phyloP scores from a whole-genome alignment of 139 green algal genomes.

The Chlamydomonas urium region DNA sequence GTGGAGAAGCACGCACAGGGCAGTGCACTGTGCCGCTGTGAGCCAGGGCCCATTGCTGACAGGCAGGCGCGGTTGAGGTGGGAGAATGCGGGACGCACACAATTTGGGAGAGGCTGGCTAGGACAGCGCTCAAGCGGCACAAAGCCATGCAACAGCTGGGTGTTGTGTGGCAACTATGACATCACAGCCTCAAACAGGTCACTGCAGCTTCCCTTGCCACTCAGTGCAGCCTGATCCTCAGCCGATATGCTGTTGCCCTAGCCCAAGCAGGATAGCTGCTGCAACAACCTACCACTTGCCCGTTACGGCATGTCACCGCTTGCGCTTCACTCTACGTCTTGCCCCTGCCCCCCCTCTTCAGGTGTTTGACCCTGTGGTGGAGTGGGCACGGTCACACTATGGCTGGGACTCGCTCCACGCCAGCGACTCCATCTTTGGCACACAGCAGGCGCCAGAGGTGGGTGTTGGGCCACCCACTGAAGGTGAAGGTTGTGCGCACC shows the following conservation, averaged over 20 bases:
- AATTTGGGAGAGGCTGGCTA: no score
- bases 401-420: constrained; percentile 51
- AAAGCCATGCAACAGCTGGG: no score
- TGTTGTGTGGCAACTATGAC: no score
- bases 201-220: no score
- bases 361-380: constrained; percentile 65
- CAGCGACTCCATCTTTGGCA: constrained; percentile 61
- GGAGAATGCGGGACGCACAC: no score
- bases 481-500: no score
- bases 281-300: neutral
- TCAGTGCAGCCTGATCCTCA: no score
- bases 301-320: neutral
- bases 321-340: neutral
- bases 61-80: neutral
- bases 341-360: constrained; percentile 11
- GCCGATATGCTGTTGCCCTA: neutral
- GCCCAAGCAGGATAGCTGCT: neutral
- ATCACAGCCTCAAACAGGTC: no score
- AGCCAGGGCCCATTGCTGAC: constrained; percentile 10
- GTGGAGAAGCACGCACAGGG: neutral
- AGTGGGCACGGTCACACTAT: constrained; percentile 47
- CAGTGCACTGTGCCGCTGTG: neutral
- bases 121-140: no score
- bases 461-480: no score
- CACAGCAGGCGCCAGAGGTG: constrained; percentile 39